Evolutionary conservation across 2,329 filamentous ascomycete species (phyloP).

Genomic region (Aspergillus carbonarius): DNA sequence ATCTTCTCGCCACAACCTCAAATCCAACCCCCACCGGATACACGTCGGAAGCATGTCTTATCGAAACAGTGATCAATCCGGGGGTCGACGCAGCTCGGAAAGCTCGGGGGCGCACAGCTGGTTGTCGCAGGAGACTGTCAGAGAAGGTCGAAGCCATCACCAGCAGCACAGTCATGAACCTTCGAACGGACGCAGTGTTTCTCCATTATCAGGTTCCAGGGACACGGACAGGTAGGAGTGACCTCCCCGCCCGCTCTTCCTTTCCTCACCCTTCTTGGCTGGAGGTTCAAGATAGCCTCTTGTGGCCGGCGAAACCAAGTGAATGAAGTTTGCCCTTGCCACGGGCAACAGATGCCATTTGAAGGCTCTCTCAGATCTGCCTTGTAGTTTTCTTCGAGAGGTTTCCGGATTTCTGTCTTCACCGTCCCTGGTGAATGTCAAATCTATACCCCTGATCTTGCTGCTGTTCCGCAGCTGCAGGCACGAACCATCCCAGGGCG

Average conservation of each 20-base stretch:
- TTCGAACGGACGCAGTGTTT: constrained; percentile 28
- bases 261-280: background rate
- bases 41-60: constrained; percentile 32
- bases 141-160: constrained; percentile 25
- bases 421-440: background rate
- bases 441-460: background rate
- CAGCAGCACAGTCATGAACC: constrained; percentile 21
- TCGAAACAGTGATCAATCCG: constrained; percentile 32
- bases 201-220: constrained; percentile 25
- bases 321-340: background rate
- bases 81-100: constrained; percentile 42
- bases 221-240: constrained; percentile 35
- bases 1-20: constrained; percentile 1
- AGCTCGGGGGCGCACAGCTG: constrained; percentile 41
- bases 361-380: background rate
- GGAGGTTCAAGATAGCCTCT: background rate
- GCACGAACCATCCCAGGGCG: background rate
- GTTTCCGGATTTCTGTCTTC: background rate
- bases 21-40: constrained; percentile 2
- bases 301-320: background rate
- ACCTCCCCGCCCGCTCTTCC: background rate
- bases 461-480: background rate
- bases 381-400: background rate
- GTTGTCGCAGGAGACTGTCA: constrained; percentile 42
- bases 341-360: background rate